phyloP scores from a whole-genome alignment of 768 basidiomycete genomes.

The Rhodotorula paludigena region DNA sequence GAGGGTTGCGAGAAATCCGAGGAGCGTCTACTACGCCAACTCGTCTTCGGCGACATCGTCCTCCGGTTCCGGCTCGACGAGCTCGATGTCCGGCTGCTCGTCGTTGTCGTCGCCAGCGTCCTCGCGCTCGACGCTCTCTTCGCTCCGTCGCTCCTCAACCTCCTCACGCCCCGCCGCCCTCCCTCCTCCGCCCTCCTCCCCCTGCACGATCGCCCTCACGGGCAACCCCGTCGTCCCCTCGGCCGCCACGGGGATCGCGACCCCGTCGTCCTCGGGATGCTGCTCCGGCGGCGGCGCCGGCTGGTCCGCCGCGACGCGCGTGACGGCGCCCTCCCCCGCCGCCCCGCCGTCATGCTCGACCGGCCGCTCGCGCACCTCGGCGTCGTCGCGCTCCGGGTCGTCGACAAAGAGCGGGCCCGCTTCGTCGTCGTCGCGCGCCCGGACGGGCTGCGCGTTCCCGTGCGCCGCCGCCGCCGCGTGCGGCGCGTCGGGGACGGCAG shows the following conservation, averaged over 20 bases:
- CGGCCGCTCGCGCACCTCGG: background rate
- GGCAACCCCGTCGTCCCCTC: conserved; percentile 28
- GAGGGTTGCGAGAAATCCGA: too few relatives aligned
- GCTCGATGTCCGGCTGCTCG: background rate
- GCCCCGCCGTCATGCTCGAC: background rate
- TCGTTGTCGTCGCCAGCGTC: background rate
- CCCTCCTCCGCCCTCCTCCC: conserved; percentile 11
- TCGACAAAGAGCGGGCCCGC: conserved; percentile 1
- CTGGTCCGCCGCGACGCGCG: conserved; percentile 14
- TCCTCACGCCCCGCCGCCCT: background rate
- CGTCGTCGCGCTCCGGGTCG: background rate
- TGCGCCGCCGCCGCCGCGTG: background rate
- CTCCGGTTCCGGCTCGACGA: too few relatives aligned
- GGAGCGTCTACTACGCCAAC: too few relatives aligned
- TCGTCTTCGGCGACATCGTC: too few relatives aligned
- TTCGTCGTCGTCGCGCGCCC: background rate
- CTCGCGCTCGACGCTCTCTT: background rate
- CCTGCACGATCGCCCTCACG: conserved; percentile 25
- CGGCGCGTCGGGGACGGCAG: background rate
- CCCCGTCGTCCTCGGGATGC: conserved; percentile 4
- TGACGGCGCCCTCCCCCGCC: background rate
- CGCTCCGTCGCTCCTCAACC: background rate
- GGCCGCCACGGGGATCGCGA: conserved; percentile 25
- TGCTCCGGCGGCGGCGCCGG: background rate
- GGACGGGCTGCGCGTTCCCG: background rate